A percentile compares a stretch with the other conserved stretches of the same genome.
These are phyloP conservation scores for Zizania latifolia DNA, from an alignment of 176 grass and related monocot species.

Conservation along the genomic window DNA sequence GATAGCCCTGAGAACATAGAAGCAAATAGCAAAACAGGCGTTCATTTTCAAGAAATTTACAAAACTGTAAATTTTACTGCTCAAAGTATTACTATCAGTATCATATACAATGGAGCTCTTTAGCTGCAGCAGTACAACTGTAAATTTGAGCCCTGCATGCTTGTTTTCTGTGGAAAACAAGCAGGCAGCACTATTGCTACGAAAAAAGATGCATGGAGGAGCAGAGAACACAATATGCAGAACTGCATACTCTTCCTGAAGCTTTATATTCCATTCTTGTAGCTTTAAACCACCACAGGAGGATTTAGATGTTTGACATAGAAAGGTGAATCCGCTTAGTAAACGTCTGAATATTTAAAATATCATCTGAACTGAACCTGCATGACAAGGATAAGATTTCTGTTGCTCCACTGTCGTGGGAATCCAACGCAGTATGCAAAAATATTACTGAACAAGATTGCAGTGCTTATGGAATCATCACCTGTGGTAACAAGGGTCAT, in stretches of 20 bases:
- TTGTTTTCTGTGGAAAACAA: no score
- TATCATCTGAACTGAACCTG: not conserved
- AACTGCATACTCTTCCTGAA: not conserved
- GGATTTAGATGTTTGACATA: slow-evolving; percentile 3
- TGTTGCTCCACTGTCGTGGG: not conserved
- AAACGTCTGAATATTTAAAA: no score
- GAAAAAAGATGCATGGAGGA: not conserved
- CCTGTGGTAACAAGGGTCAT: slow-evolving; percentile 23
- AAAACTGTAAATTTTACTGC: slow-evolving; percentile 2
- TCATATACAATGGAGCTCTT: slow-evolving; percentile 57
- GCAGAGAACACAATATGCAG: not conserved
- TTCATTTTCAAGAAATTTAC: not conserved
- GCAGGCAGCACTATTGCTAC: no score
- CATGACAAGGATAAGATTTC: not conserved
- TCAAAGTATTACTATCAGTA: slow-evolving; percentile 29
- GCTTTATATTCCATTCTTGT: not conserved
- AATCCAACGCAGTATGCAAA: slow-evolving; percentile 11
- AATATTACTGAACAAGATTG: slow-evolving; percentile 5
- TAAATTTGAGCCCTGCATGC: no score
- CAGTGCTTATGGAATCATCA: slow-evolving; percentile 8
- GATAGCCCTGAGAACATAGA: not conserved
- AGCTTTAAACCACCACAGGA: not conserved
- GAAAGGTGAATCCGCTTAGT: not conserved
- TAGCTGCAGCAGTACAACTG: slow-evolving; percentile 31
- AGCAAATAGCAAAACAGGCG: not conserved